Evolutionary conservation across 1,139 yeast genomes (phyloP), one percentile per base, ranked within the genome.

Genomic region (Suhomyces yuchorum): DNA sequence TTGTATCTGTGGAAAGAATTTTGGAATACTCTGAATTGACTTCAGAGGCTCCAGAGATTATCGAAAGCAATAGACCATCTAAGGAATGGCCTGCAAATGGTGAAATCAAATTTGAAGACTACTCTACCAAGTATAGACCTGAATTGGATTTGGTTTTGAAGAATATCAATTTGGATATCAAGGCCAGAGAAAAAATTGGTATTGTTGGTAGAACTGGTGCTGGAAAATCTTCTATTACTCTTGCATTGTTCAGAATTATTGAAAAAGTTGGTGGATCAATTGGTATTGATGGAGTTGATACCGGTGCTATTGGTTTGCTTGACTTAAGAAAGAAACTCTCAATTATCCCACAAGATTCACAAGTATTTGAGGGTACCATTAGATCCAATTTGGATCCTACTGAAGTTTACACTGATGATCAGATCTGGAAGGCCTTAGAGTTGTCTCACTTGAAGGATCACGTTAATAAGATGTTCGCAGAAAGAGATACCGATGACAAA

Each of bases 291-390:
- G 79, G 75, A 22, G 60, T 91, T 17, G 73, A 87, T 54, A 90
- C 93, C 8, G 73, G 82, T 43, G 58, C 73, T 14, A 84, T 93
- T 58, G 98, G 98, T 2, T 75, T 93, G 51, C 78, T 75, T 50
- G 98, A 93, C 63, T 77, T 93, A 61, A 84, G 99, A 68, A 90
- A 87, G 49, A 82, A 82, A 53, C 73, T 93, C 47, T 88, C 96
- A 0, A 93, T 93, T 56, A 93, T 93, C 58, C 99, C 99, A 1
- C 99, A 93, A 67, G 99, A 93, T 62, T 89, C 98, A 0, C 98
- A 93, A 68, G 96, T 92, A 4, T 92, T 93, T 63, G 92, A 90
- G 70, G 99, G 99, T 36, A 81, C 96, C 0, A 76, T 93, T 40
- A 79, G 96, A 60, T 85, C 88, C 40, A 93, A 93, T 66, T 78